phyloP scores from a whole-genome alignment of 2,329 filamentous ascomycete species.

The Penicillium nordicum region DNA sequence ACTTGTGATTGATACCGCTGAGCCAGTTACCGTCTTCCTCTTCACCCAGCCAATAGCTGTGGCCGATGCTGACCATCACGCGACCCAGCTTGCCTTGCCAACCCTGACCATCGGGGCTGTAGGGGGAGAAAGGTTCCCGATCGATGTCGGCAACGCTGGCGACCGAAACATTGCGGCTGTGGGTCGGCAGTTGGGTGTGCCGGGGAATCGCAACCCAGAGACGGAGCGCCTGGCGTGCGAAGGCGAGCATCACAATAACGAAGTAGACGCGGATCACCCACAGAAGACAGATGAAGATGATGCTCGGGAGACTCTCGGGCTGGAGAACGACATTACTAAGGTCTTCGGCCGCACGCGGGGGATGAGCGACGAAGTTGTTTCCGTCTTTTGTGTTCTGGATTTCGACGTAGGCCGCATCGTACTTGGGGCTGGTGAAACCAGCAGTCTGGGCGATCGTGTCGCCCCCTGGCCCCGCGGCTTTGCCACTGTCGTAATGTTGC shows the following conservation, averaged over 20 bases:
- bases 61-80: constrained; percentile 69
- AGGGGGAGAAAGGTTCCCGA: constrained; percentile 67
- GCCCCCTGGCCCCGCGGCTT: constrained; percentile 48
- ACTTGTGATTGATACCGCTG: constrained; percentile 58
- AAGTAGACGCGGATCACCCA: constrained; percentile 80
- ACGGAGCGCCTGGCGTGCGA: constrained; percentile 72
- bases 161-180: constrained; percentile 45
- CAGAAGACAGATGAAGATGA: constrained; percentile 69
- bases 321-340: constrained; percentile 64
- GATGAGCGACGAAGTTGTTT: constrained; percentile 50
- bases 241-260: constrained; percentile 76
- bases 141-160: constrained; percentile 46
- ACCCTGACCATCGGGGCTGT: constrained; percentile 70
- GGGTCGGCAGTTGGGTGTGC: constrained; percentile 40
- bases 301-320: constrained; percentile 68
- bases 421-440: constrained; percentile 62
- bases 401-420: constrained; percentile 58
- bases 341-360: constrained; percentile 37
- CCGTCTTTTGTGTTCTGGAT: constrained; percentile 46
- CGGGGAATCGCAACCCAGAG: constrained; percentile 49
- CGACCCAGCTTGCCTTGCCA: constrained; percentile 78
- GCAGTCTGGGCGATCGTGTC: constrained; percentile 60
- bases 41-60: constrained; percentile 74
- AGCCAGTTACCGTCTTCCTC: constrained; percentile 66
- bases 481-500: constrained; percentile 50